Evolutionary conservation across 73 alveolate genomes (phyloP).

Genomic region (Durusdinium trenchii): DNA sequence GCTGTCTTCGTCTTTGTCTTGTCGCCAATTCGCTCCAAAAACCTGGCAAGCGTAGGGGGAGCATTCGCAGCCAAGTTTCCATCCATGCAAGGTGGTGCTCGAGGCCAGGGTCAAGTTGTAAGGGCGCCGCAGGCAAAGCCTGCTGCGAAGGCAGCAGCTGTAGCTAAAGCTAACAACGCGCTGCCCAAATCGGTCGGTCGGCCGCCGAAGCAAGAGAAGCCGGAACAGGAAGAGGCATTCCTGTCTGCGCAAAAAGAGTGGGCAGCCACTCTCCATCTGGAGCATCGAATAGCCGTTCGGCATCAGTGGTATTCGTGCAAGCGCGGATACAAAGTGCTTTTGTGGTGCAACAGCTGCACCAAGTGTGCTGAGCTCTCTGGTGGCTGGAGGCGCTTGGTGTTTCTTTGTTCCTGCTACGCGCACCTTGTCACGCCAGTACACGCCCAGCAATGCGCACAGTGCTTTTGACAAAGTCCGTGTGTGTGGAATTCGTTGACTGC

Average conservation of each 20-base stretch:
- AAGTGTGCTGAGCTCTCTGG: background rate
- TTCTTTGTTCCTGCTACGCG: background rate
- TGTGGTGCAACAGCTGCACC: constrained; percentile 21
- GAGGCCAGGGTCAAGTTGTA: too few species aligned
- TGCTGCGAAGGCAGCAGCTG: background rate
- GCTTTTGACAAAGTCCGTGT: background rate
- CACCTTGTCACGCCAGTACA: background rate
- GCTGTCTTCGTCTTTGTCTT: background rate
- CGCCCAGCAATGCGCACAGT: background rate
- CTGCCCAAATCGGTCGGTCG: background rate
- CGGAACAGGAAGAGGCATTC: background rate
- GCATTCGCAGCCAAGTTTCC: too few species aligned
- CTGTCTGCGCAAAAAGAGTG: background rate
- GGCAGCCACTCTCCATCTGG: background rate
- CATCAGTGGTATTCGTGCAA: background rate
- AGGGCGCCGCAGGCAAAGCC: background rate
- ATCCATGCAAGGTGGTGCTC: too few species aligned
- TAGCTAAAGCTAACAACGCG: background rate
- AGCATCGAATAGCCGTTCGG: background rate
- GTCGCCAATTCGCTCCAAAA: background rate
- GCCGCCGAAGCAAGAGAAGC: background rate
- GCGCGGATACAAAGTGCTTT: background rate
- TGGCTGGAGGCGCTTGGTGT: background rate
- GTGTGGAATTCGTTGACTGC: background rate
- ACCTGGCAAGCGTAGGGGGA: background rate